Evolutionary conservation across 257 asterid species (phyloP), one percentile per base, ranked within the genome.

Genomic region (Nicotiana paniculata): DNA sequence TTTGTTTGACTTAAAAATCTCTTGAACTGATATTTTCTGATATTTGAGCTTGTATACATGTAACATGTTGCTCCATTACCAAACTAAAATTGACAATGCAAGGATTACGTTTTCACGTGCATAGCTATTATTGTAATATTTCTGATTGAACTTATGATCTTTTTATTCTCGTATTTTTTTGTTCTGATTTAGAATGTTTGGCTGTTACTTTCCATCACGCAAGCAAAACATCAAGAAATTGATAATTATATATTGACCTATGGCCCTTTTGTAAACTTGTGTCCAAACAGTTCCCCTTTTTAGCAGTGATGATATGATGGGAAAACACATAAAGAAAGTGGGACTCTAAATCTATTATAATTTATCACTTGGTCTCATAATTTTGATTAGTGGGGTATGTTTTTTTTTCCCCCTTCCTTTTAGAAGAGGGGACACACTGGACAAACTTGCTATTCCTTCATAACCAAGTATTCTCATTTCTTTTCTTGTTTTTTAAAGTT

Each of bases 101-200:
- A 5, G 37, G 13, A 54, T 48, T 74, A 74, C 63, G 79, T 74
- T 48, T 74, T 74, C 79, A 74, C 79, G 79, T 74, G 79, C 79
- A 28, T 74, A 74, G 15, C 79, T 24, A 74, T 74, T 74, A 74
- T 74, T 74, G 79, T 48, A 26, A 74, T 33, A 51, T 74, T 48
- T 48, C 24, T 74, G 63, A 48, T 74, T 51, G 46, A 74, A 26
- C 39, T 74, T 48, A 43, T 24, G 43, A 51, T 74, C 24, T 51
- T 74, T 72, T 51, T 74, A 74, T 74, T 15, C 79, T 46, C 79
- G 79, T 74, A 74, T 74, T 74, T 13, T 58, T 74, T 74, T 74
- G 79, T 74, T 74, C 79, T 26, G 26, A 74, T 74, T 74, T 74
- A 26, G 79, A 74, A 48, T 74, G 79, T 74, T 74, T 74, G 79